Percentiles rank a stretch among this genome's conserved stretches.
Evolutionary conservation across 176 grass and related monocot species (phyloP).

Genomic region (Avena insularis): DNA sequence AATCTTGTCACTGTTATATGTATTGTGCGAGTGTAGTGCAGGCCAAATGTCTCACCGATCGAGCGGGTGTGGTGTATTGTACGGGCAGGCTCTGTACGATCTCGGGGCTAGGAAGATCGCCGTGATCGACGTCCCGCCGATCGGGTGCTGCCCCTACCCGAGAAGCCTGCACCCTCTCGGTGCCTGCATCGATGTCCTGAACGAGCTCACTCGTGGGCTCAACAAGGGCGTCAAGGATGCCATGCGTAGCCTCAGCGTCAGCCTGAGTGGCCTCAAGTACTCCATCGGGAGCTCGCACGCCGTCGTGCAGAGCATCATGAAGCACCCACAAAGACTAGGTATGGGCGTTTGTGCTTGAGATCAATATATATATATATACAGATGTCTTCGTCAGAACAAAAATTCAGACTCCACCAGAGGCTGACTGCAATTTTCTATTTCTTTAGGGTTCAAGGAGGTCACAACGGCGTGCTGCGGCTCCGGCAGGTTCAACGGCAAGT

Average conservation of each 20-base stretch:
- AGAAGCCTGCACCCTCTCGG: slow-evolving; percentile 81
- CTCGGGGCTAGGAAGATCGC: slow-evolving; percentile 82
- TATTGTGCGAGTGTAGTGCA: neutral
- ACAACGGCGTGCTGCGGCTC: slow-evolving; percentile 74
- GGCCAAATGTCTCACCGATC: neutral
- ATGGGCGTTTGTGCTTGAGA: too few relatives aligned
- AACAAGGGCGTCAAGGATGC: slow-evolving; percentile 66
- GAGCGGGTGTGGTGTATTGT: neutral
- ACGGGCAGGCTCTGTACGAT: slow-evolving; percentile 59
- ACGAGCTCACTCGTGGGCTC: slow-evolving; percentile 69
- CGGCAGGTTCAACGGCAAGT: slow-evolving; percentile 68
- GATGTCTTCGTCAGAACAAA: neutral
- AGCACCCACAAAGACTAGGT: slow-evolving; percentile 66
- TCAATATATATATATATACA: neutral
- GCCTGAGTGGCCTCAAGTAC: slow-evolving; percentile 63
- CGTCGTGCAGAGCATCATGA: slow-evolving; percentile 86
- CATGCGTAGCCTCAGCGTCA: slow-evolving; percentile 62
- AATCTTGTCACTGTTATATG: neutral
- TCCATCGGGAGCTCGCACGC: slow-evolving; percentile 88
- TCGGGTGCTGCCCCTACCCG: slow-evolving; percentile 91
- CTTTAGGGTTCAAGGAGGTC: slow-evolving; percentile 66
- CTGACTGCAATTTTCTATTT: neutral
- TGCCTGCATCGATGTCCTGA: slow-evolving; percentile 76
- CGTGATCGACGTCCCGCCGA: slow-evolving; percentile 80
- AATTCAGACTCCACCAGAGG: neutral